Evolutionary conservation across 2,329 filamentous ascomycete genomes (phyloP), one percentile per base, ranked within the genome.

Genomic region (Phoma herbarum): DNA sequence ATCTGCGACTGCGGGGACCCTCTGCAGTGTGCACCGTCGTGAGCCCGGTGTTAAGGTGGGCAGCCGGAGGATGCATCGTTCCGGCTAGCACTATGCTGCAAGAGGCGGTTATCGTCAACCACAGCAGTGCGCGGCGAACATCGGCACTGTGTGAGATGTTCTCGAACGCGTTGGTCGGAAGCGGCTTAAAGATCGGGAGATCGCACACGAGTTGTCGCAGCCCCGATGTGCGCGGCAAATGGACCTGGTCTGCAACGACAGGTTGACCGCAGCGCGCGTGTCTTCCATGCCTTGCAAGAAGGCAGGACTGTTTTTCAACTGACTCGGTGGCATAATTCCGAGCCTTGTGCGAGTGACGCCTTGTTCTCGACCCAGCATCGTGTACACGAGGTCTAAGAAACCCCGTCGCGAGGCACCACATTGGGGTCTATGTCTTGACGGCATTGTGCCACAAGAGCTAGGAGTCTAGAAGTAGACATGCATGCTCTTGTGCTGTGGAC

Each of bases 101-200:
- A 57, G 49, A 61, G 52, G 61, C 61, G 58, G 53, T 63, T 65
- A 59, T 65, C 58, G 64, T 63, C 61, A 64, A 62, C 48, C 44
- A 57, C 37, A 16, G 49, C 53, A 52, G 35, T 22, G 51, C 46
- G 57, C 57, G 57, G 56, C 59, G 25, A 61, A 51, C 57, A 55
- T 49, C 53, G 60, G 60, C 41, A 58, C 49, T 51, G 41, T 45
- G n/a, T n/a, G n/a, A n/a, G n/a, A n/a, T n/a, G 53, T 50, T 59
- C 57, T 67, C 62, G 59, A 62, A 56, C 59, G 22, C 46, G 28
- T 37, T 64, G 57, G 57, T 52, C 59, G 25, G 31, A 46, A 52
- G n/a, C 54, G 50, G 56, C 41, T 37, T 52, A 55, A 52, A 44
- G 39, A 59, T 67, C 57, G 37, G 41, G 37, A 54, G 47, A 57